Base-by-base conservation (phyloP, 2,329 filamentous ascomycete genomes). In the Tolypocladium sp. region DNA sequence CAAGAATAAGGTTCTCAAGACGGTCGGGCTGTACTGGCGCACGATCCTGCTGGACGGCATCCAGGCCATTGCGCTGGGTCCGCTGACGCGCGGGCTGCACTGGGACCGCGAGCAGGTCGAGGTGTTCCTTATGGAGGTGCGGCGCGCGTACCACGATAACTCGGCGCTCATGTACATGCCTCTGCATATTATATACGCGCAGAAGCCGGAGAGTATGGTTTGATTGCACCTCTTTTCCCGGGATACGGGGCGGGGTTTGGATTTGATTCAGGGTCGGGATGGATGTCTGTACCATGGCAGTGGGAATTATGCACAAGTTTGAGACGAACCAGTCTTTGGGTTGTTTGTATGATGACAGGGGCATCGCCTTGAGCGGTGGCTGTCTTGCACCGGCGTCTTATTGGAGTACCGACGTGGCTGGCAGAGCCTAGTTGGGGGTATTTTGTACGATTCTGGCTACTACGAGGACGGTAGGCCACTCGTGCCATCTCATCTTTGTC, bases 151-250 rank as follows among this genome's bases (percentile, higher is more conserved):
- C 62, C 70, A 71, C 62, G 77, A 79, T 58, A 76, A 76, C 55
- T 65, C 69, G 59, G 70, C 70, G 63, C 74, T 78, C 64, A 72
- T 76, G 73, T 82, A 81, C 62, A 84, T 84, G 81, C 81, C 80
- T 10, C 72, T 83, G 63, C 77, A 82, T 65, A 74, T 83, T 57
- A 72, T 82, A 15, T 83, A 80, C 63, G 81, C 76, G 20, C 82
- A 84, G 68, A 83, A 78, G 67, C 79, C 81, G 22, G 53, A 54
- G 46, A 27, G 15, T 12, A 10, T 22, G 51, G 27, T 13, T 17
- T 60, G 30, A 54, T 52, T 4, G 46, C 27, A 17, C 46, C 17
- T 51, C 46, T 6, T 17, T 27, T 3, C 44, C 22, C 9, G 25
- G 22, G 42, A 20, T 10, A 2, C 46, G 17, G 46, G 46, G 27